Base-by-base conservation (phyloP, 1,284 basidiomycete species). In the Pseudomicrostroma phylloplanum region DNA sequence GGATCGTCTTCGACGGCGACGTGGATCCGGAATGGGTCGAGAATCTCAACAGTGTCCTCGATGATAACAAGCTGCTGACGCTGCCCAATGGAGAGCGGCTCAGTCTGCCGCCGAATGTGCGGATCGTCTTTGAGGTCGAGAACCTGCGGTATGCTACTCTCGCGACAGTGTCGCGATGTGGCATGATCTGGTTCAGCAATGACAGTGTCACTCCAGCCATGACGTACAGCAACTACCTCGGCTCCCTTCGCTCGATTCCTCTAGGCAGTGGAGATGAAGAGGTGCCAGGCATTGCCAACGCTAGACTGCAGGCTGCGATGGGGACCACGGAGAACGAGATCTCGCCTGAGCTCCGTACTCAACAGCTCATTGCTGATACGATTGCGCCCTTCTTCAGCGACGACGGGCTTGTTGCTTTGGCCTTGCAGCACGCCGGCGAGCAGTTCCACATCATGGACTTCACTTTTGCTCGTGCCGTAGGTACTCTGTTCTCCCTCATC, bases 11-110 rank as follows among this genome's bases (percentile, higher is more conserved):
- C 70, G 96, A 99, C 76, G 96, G 96, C 63, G 96, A 99, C 78
- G 94, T 99, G 57, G 96, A 99, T 83, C 96, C 96, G 0, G 96
- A 99, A 81, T 98, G 96, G 96, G 96, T 99, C 7, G 96, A 99
- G 82, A 99, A 98, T 80, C 82, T 99, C 81, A 99, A 99, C 82
- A 96, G 67, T 59, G 65, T 99, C 12, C 84, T 99, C 58, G 96
- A 99, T 74, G 96, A 99, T 81, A 99, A 99, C 85, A 97, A 97
- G 81, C 84, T 98, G 17, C 83, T 99, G 54, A 99, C 96, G 0
- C 83, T 99, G 26, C 96, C 96, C 0, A 99, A 98, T 68, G 96
- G 96, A 75, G 96, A 99, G 80, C 92, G 96, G 72, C 87, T 99
- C 66, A 97, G 93, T 75, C 84, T 99, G 48, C 96, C 96, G 1